Conservation (phyloP, 2,329 filamentous ascomycete genomes). For the Colletotrichum echinochloae region DNA sequence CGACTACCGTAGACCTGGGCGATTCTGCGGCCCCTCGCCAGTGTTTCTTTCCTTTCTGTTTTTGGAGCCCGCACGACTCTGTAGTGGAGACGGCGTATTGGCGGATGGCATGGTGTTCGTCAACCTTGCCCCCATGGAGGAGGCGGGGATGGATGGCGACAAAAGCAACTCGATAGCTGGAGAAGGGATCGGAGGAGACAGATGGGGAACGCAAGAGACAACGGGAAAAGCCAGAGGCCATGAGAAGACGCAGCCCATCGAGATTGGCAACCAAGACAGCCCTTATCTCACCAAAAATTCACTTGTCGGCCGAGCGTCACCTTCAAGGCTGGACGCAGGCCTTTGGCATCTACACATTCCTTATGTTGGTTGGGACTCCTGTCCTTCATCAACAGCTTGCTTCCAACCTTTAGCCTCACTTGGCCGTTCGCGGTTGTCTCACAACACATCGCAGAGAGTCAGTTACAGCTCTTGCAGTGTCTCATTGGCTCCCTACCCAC, state of each 20-base stretch:
- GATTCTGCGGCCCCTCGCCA: slow-evolving; percentile 11
- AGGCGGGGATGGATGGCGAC: neutral
- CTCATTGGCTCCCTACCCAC: slow-evolving; percentile 17
- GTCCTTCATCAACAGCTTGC: slow-evolving; percentile 10
- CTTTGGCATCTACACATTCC: slow-evolving; percentile 18
- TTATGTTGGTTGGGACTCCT: slow-evolving; percentile 12
- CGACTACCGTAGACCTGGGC: slow-evolving; percentile 24
- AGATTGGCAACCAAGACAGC: slow-evolving; percentile 18
- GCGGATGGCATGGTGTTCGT: neutral
- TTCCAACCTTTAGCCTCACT: neutral
- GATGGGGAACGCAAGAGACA: neutral
- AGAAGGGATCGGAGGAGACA: neutral
- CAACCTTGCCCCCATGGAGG: neutral
- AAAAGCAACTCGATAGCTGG: slow-evolving; percentile 9
- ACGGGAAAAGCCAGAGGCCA: neutral
- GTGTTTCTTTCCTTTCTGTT: slow-evolving; percentile 22
- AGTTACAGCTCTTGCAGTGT: slow-evolving; percentile 1
- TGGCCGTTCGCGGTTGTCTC: slow-evolving; percentile 23
- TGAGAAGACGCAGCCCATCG: neutral
- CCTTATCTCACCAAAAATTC: slow-evolving; percentile 29
- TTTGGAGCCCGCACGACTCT: neutral
- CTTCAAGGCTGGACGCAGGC: neutral
- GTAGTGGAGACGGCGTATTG: neutral
- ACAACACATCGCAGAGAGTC: slow-evolving; percentile 5
- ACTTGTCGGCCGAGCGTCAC: slow-evolving; percentile 3